Conservation (phyloP, 1,284 basidiomycete genomes). For the Heterobasidion irregulare region DNA sequence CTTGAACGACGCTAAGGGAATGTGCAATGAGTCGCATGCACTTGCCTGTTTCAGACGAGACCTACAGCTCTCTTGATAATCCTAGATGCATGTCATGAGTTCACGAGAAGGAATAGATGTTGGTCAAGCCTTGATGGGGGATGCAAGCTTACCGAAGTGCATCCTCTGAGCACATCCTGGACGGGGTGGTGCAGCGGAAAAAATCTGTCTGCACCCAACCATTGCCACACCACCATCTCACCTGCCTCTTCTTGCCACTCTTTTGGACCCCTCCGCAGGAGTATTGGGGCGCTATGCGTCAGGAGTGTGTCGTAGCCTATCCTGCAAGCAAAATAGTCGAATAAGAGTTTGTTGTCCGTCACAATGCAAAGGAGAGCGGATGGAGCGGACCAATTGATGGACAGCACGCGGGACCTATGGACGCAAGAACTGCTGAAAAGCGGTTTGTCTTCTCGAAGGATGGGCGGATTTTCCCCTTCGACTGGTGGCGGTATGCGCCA, state of each 20-base stretch:
- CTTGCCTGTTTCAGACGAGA: background rate
- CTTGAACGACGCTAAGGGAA: slow-evolving; percentile 49
- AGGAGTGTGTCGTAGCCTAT: slow-evolving; percentile 48
- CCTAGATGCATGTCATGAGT: slow-evolving; percentile 28
- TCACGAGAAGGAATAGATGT: background rate
- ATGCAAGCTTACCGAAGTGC: slow-evolving; percentile 44
- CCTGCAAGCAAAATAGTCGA: slow-evolving; percentile 27
- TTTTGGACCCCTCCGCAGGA: slow-evolving; percentile 28
- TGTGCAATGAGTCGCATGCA: background rate
- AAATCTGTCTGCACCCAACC: slow-evolving; percentile 58
- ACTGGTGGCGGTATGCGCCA: slow-evolving; percentile 41
- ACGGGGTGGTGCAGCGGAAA: slow-evolving; percentile 40
- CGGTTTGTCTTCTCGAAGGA: slow-evolving; percentile 63
- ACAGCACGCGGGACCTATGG: slow-evolving; percentile 57
- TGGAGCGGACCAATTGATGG: slow-evolving; percentile 46
- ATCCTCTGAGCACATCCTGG: slow-evolving; percentile 42
- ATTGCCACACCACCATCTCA: slow-evolving; percentile 54
- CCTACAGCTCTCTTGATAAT: slow-evolving; percentile 65
- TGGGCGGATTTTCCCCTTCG: slow-evolving; percentile 15
- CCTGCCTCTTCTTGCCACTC: slow-evolving; percentile 25
- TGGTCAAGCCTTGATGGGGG: slow-evolving; percentile 6
- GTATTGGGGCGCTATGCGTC: slow-evolving; percentile 50
- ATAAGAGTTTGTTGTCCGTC: background rate
- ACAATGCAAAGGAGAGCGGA: background rate
- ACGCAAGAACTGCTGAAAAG: slow-evolving; percentile 58